These are phyloP conservation scores for Quercus mongolica DNA, from an alignment of 306 rosid genomes.

Conservation along the genomic window DNA sequence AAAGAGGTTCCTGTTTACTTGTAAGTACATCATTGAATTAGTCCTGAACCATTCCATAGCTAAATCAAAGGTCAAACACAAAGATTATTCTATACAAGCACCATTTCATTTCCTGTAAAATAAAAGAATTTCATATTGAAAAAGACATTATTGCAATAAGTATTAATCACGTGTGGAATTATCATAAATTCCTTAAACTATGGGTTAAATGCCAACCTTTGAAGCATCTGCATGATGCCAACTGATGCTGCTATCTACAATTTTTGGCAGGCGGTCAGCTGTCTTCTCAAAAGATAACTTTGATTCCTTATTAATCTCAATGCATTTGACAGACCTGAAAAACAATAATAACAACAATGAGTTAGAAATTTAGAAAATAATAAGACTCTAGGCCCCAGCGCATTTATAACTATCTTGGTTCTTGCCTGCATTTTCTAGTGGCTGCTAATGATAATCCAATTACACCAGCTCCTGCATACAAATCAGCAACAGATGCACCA, in stretches of 20 bases:
- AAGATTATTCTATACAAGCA: not conserved
- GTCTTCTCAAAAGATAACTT: constrained; percentile 93
- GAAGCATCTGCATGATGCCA: constrained; percentile 97
- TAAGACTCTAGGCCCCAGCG: constrained; percentile 1
- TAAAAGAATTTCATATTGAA: not conserved
- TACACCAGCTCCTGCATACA: constrained; percentile 97
- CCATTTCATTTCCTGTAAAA: not conserved
- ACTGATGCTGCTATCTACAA: constrained; percentile 63
- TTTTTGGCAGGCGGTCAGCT: constrained; percentile 61
- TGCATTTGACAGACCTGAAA: constrained; percentile 81
- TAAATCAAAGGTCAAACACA: constrained; percentile 2
- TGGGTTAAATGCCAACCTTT: constrained; percentile 35
- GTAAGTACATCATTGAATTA: constrained; percentile 26
- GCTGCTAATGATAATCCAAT: constrained; percentile 92
- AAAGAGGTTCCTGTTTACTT: constrained; percentile 73
- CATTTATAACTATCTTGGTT: constrained; percentile 24
- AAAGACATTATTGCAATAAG: not conserved
- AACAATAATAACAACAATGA: constrained; percentile 10
- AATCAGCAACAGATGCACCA: constrained; percentile 83
- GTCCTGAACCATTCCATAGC: constrained; percentile 14
- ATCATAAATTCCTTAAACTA: constrained; percentile 15
- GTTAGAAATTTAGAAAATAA: constrained; percentile 4
- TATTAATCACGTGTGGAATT: not conserved
- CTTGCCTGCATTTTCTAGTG: constrained; percentile 94
- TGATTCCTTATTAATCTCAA: constrained; percentile 89